Evolutionary conservation across 352 stramenopile genomes (phyloP), one percentile per base, ranked within the genome.

Genomic region (Phytophthora constricta): DNA sequence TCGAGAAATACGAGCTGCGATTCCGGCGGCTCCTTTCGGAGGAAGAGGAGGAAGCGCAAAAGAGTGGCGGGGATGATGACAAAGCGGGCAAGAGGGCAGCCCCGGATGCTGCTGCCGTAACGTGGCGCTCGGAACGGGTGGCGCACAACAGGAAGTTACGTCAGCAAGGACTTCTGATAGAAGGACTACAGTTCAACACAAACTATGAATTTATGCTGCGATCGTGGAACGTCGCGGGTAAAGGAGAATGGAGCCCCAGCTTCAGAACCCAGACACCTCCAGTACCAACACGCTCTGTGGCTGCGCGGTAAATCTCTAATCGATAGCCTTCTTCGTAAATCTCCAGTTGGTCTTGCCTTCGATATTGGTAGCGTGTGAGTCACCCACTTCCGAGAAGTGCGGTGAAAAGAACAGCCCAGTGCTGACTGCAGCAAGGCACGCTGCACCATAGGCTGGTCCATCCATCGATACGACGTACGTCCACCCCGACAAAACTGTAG

Each of bases 401-500:
- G 80, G 80, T 11, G 81, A 89, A 53, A 91, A 91, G 52, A 90
- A 90, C 2, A 91, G 60, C 3, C 63, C 79, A 42, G 84, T 77
- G 48, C 84, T 91, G 39, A 82, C 46, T 28, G 62, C 72, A 26
- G 86, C 82, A n/a, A 95, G 75, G 33, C 86, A 61, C 9, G 83
- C 84, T 0, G 86, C 84, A 8, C 86, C 84, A 48, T 87, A 84
- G 8, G 86, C 82, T 39, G 86, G 86, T 4, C 86, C 86, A 58
- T 92, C 82, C 7, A 92, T 71, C 1, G 86, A 91, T 25, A 83
- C 33, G 42, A 90, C 56, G 61, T 94, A 94, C 31, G 84, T 89
- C 83, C 82, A 92, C 14, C 86, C 86, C 20, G 86, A 94, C 31
- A 94, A 62, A 65, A 94, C 86, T 94, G 61, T 20, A 50, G 39